Evolutionary conservation across 2,329 filamentous ascomycete genomes (phyloP), one percentile per base, ranked within the genome.

Genomic region (Whalleya microplaca): DNA sequence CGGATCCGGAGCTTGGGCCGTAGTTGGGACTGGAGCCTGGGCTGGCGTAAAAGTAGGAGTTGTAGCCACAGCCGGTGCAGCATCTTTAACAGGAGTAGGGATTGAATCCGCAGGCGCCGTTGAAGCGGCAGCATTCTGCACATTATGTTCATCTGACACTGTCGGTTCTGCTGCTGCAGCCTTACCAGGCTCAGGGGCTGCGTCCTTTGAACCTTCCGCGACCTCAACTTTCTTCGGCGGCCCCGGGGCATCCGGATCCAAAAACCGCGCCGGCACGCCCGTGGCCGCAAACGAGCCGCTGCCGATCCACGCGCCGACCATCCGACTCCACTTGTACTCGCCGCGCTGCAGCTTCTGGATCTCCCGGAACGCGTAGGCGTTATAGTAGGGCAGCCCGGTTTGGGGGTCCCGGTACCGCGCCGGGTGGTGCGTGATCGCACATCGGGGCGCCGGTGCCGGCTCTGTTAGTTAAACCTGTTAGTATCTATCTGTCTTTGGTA

Each of bases 221-320:
- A 51, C n/a, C 20, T 57, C 51, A 3, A 27, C 40, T 45, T 64
- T 60, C 62, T 67, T 65, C 4, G 63, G 55, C 37, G 69, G 69
- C 10, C 60, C 63, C 4, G 69, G 70, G 5, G 70, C 69, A 48
- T 70, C 61, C 7, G 77, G 76, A 48, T 80, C 72, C 41, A 81
- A 59, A 70, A 96, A 98, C 49, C 91, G 84, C 55, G 85, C 86
- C 0, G 92, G 94, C 21, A 96, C 93, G 6, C 92, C 93, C 41
- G 80, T 81, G 8, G 90, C 90, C 0, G 91, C 85, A 65, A 74
- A 77, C 70, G 77, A 78, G 62, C 78, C 80, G 63, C 81, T 83
- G 0, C 94, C 94, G 3, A 94, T 88, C 83, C 93, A 99, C 16
- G 88, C 90, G 5, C 91, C 92, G 27, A 96, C 74, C 64, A 95